These are phyloP conservation scores for Mycocentrospora acerina DNA, from an alignment of 2,329 filamentous ascomycete genomes.

Conservation along the genomic window DNA sequence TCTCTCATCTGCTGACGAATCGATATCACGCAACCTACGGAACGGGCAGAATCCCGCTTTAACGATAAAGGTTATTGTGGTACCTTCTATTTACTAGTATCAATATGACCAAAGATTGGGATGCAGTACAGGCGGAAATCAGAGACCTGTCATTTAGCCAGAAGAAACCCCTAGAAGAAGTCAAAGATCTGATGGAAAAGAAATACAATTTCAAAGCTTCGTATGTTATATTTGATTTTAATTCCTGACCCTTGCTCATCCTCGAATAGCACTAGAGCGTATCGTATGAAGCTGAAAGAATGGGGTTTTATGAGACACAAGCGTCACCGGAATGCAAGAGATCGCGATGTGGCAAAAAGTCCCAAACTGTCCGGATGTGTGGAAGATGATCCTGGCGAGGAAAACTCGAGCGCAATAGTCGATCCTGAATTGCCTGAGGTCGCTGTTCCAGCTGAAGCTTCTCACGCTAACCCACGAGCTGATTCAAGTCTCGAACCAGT, in stretches of 20 bases:
- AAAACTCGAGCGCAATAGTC: slow-evolving; percentile 6
- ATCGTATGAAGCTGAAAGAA: slow-evolving; percentile 41
- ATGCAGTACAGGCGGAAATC: slow-evolving; percentile 31
- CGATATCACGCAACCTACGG: no score
- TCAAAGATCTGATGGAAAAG: slow-evolving; percentile 36
- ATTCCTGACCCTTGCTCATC: slow-evolving; percentile 3
- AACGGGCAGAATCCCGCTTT: no score
- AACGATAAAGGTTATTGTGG: no score
- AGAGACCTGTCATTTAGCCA: slow-evolving; percentile 36
- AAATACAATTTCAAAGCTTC: slow-evolving; percentile 38
- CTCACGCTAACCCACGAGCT: no score
- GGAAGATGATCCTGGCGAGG: slow-evolving; percentile 5
- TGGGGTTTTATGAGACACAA: slow-evolving; percentile 36
- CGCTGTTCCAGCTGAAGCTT: not conserved
- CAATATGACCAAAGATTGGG: slow-evolving; percentile 38
- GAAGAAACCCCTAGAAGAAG: slow-evolving; percentile 36
- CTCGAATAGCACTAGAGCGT: slow-evolving; percentile 32
- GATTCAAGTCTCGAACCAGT: slow-evolving; percentile 5
- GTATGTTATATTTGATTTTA: slow-evolving; percentile 19
- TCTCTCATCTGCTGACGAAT: no score
- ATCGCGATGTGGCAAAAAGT: slow-evolving; percentile 2
- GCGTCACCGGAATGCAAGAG: slow-evolving; percentile 6
- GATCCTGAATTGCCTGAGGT: slow-evolving; percentile 4
- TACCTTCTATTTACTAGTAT: no score
- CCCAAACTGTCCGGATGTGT: slow-evolving; percentile 1